These are phyloP conservation scores for Aspergillus ochraceoroseus DNA, from an alignment of 2,329 filamentous ascomycete species.

Conservation along the genomic window DNA sequence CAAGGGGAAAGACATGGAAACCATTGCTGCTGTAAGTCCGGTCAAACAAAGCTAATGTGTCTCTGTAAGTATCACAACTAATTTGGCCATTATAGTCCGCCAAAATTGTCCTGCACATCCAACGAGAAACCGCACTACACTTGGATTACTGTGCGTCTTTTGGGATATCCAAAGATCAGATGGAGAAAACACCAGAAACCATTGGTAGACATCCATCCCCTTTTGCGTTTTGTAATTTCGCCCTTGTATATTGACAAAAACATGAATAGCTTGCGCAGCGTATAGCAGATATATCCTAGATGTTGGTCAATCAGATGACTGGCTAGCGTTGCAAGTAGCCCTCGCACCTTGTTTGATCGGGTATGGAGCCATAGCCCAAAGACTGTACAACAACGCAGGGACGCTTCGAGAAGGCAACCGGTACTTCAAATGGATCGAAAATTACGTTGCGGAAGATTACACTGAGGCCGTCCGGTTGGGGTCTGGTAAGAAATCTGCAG, in stretches of 20 bases:
- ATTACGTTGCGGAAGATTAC: conserved; percentile 80
- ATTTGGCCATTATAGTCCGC: conserved; percentile 48
- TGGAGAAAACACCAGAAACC: conserved; percentile 68
- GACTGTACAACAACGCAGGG: conserved; percentile 60
- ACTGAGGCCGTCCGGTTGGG: conserved; percentile 64
- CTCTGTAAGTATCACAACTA: background rate
- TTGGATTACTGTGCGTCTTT: conserved; percentile 76
- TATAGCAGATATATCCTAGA: conserved; percentile 86
- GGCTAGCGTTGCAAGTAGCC: conserved; percentile 77
- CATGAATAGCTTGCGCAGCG: conserved; percentile 60
- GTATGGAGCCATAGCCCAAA: conserved; percentile 72
- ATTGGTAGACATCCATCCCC: conserved; percentile 52
- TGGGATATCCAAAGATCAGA: conserved; percentile 67
- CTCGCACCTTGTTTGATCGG: conserved; percentile 86
- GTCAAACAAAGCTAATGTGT: background rate
- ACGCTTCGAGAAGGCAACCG: conserved; percentile 60
- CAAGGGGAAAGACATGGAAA: conserved; percentile 68
- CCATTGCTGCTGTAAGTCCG: conserved; percentile 62
- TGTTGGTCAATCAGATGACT: conserved; percentile 80
- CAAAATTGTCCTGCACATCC: conserved; percentile 69
- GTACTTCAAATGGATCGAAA: conserved; percentile 90
- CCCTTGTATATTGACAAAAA: conserved; percentile 6
- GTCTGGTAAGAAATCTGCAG: conserved; percentile 51
- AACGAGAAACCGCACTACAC: conserved; percentile 75
- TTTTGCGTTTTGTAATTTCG: background rate